Base-by-base conservation (phyloP, 345 rosid genomes). In the Fremontodendron californicum region DNA sequence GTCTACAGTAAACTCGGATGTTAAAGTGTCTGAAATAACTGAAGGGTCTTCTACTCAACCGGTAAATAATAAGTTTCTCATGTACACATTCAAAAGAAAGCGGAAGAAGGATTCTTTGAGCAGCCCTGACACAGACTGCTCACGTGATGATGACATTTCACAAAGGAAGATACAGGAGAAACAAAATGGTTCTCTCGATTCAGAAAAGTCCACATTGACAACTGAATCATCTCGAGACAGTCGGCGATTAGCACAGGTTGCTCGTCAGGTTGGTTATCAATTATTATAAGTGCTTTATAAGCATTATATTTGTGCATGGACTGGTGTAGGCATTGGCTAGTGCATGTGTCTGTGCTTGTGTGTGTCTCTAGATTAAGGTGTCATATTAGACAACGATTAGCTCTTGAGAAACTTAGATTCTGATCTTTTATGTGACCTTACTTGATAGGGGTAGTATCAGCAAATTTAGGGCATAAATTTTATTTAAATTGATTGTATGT, bases 81-180 rank as follows among this genome's bases (percentile, higher is more conserved):
- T 89, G 87, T 88, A 88, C 87, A 92, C 97, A 23, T 94, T 94
- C 86, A 80, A 81, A 79, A 92, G 98, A 83, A 92, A 91, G 84
- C 86, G 92, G 75, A 91, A 87, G 87, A 90, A 78, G 90, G 93
- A 88, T 72, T 77, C 73, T 77, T 68, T 77, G 78, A 85, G 81
- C 86, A 87, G 85, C 77, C 78, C 82, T 69, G 93, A 90, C 67
- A 86, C 87, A 43, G 84, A 81, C 73, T 85, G 89, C 27, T 67
- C 81, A 6, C 12, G 77, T 51, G 89, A 85, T 40, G 84, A 85
- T 75, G 74, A 55, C 43, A 71, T 68, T 25, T 71, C 69, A 71
- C 72, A 74, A 74, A 85, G 77, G 78, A 81, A 83, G 81, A 69
- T 75, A 73, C 85, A 51, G 35, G 94, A 81, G 80, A 84, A 87